Evolutionary conservation across 176 grass and related monocot genomes (phyloP).

Genomic region (Aegilops tauschii): DNA sequence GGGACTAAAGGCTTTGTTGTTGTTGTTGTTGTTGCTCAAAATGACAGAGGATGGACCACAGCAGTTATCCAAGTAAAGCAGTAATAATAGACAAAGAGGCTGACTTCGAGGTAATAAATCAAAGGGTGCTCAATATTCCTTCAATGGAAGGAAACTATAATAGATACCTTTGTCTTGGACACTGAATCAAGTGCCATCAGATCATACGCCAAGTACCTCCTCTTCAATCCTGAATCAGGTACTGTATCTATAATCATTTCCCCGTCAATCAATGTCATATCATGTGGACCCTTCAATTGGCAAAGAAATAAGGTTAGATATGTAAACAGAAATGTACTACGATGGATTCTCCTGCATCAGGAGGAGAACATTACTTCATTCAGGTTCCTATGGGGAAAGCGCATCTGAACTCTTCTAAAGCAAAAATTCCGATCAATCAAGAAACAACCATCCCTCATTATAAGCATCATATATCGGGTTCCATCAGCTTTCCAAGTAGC

Average conservation of each 20-base stretch:
- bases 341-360: slow-evolving; percentile 15
- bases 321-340: slow-evolving; percentile 5
- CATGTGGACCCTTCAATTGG: slow-evolving; percentile 64
- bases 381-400: slow-evolving; percentile 77
- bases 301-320: slow-evolving; percentile 26
- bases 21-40: neutral
- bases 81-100: neutral
- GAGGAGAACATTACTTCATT: slow-evolving; percentile 54
- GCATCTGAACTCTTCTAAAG: slow-evolving; percentile 98
- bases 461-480: slow-evolving; percentile 99
- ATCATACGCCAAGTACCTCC: slow-evolving; percentile 91
- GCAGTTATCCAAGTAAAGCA: neutral
- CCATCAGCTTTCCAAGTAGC: slow-evolving; percentile 99
- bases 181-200: slow-evolving; percentile 67
- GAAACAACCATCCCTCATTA: slow-evolving; percentile 79
- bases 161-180: slow-evolving; percentile 67
- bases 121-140: neutral
- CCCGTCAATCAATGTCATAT: slow-evolving; percentile 91
- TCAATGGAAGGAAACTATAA: neutral
- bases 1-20: too few relatives aligned
- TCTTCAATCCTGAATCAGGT: slow-evolving; percentile 84
- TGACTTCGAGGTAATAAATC: neutral
- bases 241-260: slow-evolving; percentile 99
- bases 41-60: neutral
- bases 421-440: slow-evolving; percentile 90